Base-by-base conservation (phyloP, 2,329 filamentous ascomycete genomes). In the Dichotomopilus funicola region DNA sequence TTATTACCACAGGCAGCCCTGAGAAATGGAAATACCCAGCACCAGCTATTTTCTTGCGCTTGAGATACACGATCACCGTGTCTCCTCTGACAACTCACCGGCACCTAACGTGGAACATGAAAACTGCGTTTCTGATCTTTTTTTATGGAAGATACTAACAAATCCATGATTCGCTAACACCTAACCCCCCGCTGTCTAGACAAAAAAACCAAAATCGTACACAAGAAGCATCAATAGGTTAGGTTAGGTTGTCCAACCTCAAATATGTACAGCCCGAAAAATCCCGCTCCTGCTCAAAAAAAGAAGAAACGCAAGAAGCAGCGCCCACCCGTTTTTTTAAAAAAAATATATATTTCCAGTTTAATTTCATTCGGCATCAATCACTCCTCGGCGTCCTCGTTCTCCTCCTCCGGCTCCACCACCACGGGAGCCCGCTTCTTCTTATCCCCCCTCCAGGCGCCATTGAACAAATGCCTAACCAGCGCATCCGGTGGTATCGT, bases 391-490 rank as follows among this genome's bases (percentile, higher is more conserved):
- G 11, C 13, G 7, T 6, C 11, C 40, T 12, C 11, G 9, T 33
- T 45, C 44, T 46, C 10, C 31, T n/a, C 6, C 44, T 27, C 19
- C 19, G 19, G 19, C 19, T 27, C 19, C 19, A 27, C 19, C 19
- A 27, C 19, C 19, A 27, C 19, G 3, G 19, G 19, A 27, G 36
- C 36, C 7, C 42, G n/a, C 42, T 19, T 7, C 12, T 31, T 31
- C 27, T 42, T 47, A 5, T 53, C 49, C 4, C 49, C 57, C 31
- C 59, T 50, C 59, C 59, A 61, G 1, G 34, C 36, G 1, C 59
- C 59, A 10, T 47, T 56, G 37, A 59, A 63, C 10, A 52, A 31
- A 31, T 63, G 61, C 51, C 54, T 57, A 9, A 61, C 58, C 40
- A 61, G 34, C 9, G 61, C 61, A 9, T 45, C 54, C 11, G 41